Percentiles rank a stretch among this genome's conserved stretches.
phyloP scores from a whole-genome alignment of 2,329 filamentous ascomycete species.

The Ascosphaera apis region DNA sequence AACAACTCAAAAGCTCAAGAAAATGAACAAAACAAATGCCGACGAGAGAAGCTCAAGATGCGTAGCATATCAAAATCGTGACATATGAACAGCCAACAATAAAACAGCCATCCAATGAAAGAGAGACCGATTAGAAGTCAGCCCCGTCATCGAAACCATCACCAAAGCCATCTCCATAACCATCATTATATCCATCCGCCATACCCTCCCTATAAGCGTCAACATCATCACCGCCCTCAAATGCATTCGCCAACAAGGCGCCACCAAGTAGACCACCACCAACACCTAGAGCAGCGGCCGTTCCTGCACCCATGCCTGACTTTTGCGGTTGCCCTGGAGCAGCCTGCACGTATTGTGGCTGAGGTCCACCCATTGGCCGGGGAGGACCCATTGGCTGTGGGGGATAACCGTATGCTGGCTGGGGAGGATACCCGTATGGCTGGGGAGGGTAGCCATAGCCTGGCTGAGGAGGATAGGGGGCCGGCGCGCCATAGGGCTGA shows the following conservation, averaged over 20 bases:
- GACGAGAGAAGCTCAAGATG: too few species aligned
- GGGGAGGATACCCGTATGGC: too few species aligned
- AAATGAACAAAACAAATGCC: not conserved
- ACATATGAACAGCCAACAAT: slow-evolving; percentile 1
- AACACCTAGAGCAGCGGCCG: slow-evolving; percentile 53
- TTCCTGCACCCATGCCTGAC: slow-evolving; percentile 15
- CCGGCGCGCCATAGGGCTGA: too few species aligned
- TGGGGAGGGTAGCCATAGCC: too few species aligned
- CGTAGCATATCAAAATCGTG: not conserved
- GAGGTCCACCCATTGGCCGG: too few species aligned
- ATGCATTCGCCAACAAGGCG: slow-evolving; percentile 42
- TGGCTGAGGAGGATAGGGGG: too few species aligned
- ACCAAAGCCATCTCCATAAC: slow-evolving; percentile 8
- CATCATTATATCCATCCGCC: slow-evolving; percentile 10
- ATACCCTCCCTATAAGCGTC: slow-evolving; percentile 10
- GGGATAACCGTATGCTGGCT: too few species aligned
- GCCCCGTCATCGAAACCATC: not conserved
- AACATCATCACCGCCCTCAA: slow-evolving; percentile 34
- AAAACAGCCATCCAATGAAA: not conserved
- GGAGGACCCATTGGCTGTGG: too few species aligned
- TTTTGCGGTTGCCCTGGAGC: too few species aligned
- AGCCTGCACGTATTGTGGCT: too few species aligned
- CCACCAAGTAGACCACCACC: slow-evolving; percentile 68
- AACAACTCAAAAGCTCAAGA: not conserved
- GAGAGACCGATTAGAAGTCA: not conserved